A percentile compares a stretch with the other conserved stretches of the same genome.
phyloP scores from a whole-genome alignment of 768 basidiomycete genomes.

The Paxillus rubicundulus region DNA sequence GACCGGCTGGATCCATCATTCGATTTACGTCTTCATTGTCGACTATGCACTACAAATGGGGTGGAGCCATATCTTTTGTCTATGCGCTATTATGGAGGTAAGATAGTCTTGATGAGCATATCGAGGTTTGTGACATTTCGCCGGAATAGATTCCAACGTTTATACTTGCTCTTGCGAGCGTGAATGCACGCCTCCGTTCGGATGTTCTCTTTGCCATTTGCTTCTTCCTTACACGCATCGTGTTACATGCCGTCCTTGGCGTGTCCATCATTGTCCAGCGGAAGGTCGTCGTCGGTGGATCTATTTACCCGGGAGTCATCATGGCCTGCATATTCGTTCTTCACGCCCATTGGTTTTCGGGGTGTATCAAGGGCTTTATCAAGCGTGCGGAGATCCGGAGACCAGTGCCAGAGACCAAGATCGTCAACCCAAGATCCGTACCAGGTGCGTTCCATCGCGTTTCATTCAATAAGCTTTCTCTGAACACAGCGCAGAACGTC shows the following conservation, averaged over 20 bases:
- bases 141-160: constrained; percentile 49
- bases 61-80: constrained; percentile 44
- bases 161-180: constrained; percentile 44
- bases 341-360: constrained; percentile 53
- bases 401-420: constrained; percentile 1
- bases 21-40: constrained; percentile 41
- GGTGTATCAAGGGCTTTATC: constrained; percentile 47
- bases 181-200: constrained; percentile 44
- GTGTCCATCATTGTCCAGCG: constrained; percentile 33
- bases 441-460: constrained; percentile 9
- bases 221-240: constrained; percentile 54
- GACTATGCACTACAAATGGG: constrained; percentile 34
- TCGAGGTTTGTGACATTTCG: not conserved
- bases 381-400: constrained; percentile 25
- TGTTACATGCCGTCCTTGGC: constrained; percentile 42
- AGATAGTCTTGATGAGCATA: constrained; percentile 9
- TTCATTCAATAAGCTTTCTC: not conserved
- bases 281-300: constrained; percentile 29
- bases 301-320: constrained; percentile 39
- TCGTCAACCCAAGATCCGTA: not conserved
- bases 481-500: constrained; percentile 17
- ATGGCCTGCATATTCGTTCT: constrained; percentile 44
- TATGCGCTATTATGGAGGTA: constrained; percentile 49
- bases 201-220: constrained; percentile 47
- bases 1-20: constrained; percentile 57